Base-by-base conservation (phyloP, 805 yeast species). In the Scheffersomyces lignosus region DNA sequence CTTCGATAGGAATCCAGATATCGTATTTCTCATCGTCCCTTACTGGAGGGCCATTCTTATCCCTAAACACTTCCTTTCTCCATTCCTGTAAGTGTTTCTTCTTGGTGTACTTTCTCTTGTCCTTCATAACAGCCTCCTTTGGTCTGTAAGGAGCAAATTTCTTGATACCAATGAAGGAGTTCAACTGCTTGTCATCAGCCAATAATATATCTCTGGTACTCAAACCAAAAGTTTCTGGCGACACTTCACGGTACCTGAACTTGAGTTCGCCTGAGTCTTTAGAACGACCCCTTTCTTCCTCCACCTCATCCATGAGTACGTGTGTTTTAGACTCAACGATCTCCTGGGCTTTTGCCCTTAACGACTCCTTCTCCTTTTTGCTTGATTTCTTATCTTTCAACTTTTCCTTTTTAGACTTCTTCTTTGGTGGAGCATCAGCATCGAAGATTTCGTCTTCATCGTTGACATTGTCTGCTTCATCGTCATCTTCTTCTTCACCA, bases 141-240 rank as follows among this genome's bases (percentile, higher is more conserved):
- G 87, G 79, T 58, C 96, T 80, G 60, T 87, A 93, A 18, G 98
- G 91, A 0, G 98, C 97, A 48, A 93, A 80, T 61, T 90, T 90
- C 70, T 91, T 91, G 51, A 93, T 67, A 15, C 96, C 93, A 40
- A 89, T 82, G 52, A 73, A 89, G 38, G 81, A 83, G 62, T 93
- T 93, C 60, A 93, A 71, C 33, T 83, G 85, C 43, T 75, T 73
- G 58, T 93, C 99, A 54, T 87, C 91, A 10, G 99, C 99, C 40
- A 87, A 66, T 36, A 93, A 70, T 32, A 93, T 93, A 51, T 93
- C 99, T 44, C 93, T 74, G 0, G 93, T 76, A 0, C 86, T 73
- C 33, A 93, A 71, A 9, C 98, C 98, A 64, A 78, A 93, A 7
- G 89, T 68, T 53, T 93, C 98, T 6, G 99, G 97, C 1, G 96